A percentile compares a stretch with the other conserved stretches of the same genome.
Conservation (phyloP, 192 early-diverging fungal species). For the Spizellomyces sp. region DNA sequence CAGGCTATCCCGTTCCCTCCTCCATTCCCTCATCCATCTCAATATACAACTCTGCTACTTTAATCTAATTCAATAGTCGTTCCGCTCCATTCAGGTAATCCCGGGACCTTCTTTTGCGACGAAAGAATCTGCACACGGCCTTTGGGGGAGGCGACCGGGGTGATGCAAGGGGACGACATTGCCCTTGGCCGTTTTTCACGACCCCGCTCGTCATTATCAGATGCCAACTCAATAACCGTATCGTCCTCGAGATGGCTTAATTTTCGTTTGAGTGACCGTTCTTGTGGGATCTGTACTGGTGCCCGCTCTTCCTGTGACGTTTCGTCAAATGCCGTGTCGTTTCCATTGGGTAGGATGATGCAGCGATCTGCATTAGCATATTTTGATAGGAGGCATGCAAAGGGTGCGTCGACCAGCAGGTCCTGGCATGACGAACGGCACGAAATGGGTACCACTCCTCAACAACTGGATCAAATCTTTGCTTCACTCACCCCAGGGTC, state of each 20-base stretch:
- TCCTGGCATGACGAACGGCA: constrained; percentile 7
- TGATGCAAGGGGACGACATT: not conserved
- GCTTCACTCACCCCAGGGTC: too few species aligned
- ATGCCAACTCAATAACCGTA: not conserved
- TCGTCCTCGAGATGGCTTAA: not conserved
- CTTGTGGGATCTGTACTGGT: not conserved
- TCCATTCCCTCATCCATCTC: too few species aligned
- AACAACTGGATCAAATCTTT: not conserved
- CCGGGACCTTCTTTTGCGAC: not conserved
- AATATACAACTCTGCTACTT: not conserved
- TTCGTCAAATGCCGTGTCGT: constrained; percentile 31
- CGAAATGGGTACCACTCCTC: not conserved
- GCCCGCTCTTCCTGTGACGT: not conserved
- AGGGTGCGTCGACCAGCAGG: constrained; percentile 27
- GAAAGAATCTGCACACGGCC: too few species aligned
- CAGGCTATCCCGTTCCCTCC: too few species aligned
- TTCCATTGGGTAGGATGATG: constrained; percentile 37
- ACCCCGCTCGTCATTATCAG: not conserved
- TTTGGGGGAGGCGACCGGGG: not conserved
- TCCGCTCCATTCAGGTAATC: not conserved
- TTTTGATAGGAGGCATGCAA: constrained; percentile 31
- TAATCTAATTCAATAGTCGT: constrained; percentile 6
- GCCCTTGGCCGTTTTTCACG: not conserved
- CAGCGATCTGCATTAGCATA: constrained; percentile 39
- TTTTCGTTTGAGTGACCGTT: too few species aligned